A percentile compares a stretch with the other conserved stretches of the same genome.
phyloP scores from a whole-genome alignment of 768 basidiomycete species.

The Leccinellum albellum region DNA sequence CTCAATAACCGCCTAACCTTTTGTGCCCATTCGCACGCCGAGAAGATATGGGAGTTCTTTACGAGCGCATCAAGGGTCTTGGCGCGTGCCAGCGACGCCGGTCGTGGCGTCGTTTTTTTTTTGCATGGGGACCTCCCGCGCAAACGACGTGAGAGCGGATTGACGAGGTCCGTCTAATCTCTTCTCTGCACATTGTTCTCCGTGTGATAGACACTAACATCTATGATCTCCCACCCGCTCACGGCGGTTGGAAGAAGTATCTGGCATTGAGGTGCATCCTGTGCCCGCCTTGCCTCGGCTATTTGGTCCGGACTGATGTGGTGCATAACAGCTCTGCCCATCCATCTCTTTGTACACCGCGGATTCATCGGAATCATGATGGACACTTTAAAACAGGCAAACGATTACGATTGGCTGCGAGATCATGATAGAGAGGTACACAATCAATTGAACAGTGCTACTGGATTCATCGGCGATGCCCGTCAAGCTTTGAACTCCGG shows the following conservation, averaged over 20 bases:
- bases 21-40: constrained; percentile 67
- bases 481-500: background rate
- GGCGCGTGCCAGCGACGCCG: constrained; percentile 21
- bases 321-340: constrained; percentile 49
- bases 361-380: constrained; percentile 75
- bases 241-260: constrained; percentile 47
- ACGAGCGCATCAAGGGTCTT: constrained; percentile 65
- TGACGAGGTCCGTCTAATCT: constrained; percentile 51
- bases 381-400: constrained; percentile 70
- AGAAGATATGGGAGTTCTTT: constrained; percentile 79
- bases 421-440: constrained; percentile 31
- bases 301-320: background rate
- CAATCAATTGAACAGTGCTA: constrained; percentile 57
- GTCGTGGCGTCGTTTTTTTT: constrained; percentile 65
- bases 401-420: constrained; percentile 71
- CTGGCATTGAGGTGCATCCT: constrained; percentile 48
- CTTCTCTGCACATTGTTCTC: background rate
- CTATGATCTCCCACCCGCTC: background rate
- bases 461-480: constrained; percentile 18
- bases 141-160: constrained; percentile 60
- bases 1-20: constrained; percentile 81
- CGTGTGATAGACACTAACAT: background rate
- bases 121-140: constrained; percentile 80
- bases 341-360: constrained; percentile 65
- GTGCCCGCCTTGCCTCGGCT: background rate